These are phyloP conservation scores for Psilocybe cubensis DNA, from an alignment of 768 basidiomycete species.

Conservation along the genomic window DNA sequence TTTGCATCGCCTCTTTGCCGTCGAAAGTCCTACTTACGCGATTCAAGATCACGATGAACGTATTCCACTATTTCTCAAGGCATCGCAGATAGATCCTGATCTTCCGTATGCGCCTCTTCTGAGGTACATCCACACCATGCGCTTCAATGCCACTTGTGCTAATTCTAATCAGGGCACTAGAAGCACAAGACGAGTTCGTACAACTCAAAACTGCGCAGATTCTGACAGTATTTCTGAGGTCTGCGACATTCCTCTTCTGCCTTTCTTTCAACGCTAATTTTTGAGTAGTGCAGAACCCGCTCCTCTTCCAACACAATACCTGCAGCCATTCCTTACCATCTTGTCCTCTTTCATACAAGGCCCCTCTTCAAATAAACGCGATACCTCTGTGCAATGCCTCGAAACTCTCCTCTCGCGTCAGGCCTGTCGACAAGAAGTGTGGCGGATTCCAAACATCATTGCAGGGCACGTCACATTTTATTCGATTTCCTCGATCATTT, in stretches of 20 bases:
- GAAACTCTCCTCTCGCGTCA: conserved; percentile 84
- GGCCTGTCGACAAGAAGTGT: conserved; percentile 79
- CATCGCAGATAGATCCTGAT: conserved; percentile 70
- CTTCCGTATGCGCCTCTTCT: conserved; percentile 82
- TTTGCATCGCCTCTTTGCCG: conserved; percentile 20
- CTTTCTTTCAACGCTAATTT: conserved; percentile 11
- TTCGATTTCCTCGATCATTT: not conserved
- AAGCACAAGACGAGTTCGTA: conserved; percentile 92
- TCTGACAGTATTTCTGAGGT: conserved; percentile 85
- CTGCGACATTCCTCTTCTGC: conserved; percentile 8
- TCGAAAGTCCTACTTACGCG: not conserved
- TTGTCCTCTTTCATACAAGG: conserved; percentile 68
- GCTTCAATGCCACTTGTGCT: not conserved
- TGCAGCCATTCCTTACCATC: conserved; percentile 61
- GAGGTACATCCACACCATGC: conserved; percentile 44
- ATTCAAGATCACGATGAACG: conserved; percentile 83
- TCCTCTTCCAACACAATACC: conserved; percentile 50
- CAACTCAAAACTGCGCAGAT: conserved; percentile 90
- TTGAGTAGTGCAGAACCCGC: conserved; percentile 50
- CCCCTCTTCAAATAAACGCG: conserved; percentile 68
- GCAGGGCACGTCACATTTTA: conserved; percentile 53
- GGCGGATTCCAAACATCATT: conserved; percentile 72
- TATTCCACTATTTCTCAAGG: conserved; percentile 71
- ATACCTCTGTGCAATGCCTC: conserved; percentile 90
- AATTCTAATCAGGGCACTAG: conserved; percentile 59